A percentile compares a stretch with the other conserved stretches of the same genome.
Evolutionary conservation across 495 filamentous ascomycete genomes (phyloP).

Genomic region (Acidomyces sp.): DNA sequence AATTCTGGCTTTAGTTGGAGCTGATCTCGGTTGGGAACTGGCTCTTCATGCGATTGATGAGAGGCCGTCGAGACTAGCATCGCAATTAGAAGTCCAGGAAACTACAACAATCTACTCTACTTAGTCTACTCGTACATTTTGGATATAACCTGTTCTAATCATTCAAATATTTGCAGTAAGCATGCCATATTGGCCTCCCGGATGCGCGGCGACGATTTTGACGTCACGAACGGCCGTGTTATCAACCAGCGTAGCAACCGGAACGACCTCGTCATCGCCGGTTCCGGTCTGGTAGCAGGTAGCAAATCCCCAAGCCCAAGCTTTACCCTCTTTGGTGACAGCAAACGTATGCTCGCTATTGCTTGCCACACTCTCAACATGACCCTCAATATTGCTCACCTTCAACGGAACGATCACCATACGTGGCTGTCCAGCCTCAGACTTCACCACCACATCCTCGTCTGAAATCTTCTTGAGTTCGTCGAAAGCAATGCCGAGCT

Average conservation of each 20-base stretch:
- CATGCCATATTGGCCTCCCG: conserved; percentile 55
- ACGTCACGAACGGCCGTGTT: conserved; percentile 46
- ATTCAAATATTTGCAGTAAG: no score
- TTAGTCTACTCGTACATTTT: no score
- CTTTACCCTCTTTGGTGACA: conserved; percentile 44
- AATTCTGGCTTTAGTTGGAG: no score
- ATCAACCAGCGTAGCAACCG: conserved; percentile 46
- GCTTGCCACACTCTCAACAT: conserved; percentile 23
- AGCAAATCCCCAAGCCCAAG: conserved; percentile 60
- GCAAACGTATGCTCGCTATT: conserved; percentile 50
- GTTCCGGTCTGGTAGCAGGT: conserved; percentile 55
- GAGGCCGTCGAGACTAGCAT: no score
- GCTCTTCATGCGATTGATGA: no score
- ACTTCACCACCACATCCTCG: conserved; percentile 42
- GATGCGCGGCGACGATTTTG: conserved; percentile 44
- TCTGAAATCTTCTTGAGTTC: conserved; percentile 33
- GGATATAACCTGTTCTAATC: no score
- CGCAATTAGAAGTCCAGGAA: no score
- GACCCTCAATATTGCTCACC: conserved; percentile 24
- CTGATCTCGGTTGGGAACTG: no score
- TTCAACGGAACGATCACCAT: conserved; percentile 43
- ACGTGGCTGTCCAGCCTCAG: conserved; percentile 37
- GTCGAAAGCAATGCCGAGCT: conserved; percentile 43
- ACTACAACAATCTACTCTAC: no score
- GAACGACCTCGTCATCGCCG: conserved; percentile 40